Evolutionary conservation across 2,329 filamentous ascomycete genomes (phyloP).

Genomic region (Phialophora chinensis): DNA sequence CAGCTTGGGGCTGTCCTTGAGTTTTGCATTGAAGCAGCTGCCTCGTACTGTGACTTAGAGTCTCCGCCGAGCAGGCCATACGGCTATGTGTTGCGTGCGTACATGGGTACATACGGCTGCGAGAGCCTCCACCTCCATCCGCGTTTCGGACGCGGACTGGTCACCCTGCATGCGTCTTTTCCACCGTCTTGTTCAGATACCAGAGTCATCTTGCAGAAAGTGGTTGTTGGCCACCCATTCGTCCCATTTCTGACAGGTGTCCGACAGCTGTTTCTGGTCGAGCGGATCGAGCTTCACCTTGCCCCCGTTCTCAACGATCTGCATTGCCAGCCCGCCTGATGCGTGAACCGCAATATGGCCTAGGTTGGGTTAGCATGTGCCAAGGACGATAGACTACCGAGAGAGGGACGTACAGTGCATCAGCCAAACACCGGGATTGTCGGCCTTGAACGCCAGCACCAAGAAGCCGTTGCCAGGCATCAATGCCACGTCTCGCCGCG

Average conservation of each 20-base stretch:
- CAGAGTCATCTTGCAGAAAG: constrained; percentile 1
- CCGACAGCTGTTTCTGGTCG: background rate
- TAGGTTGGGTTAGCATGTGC: background rate
- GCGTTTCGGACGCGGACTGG: background rate
- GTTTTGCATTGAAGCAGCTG: background rate
- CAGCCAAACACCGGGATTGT: constrained; percentile 64
- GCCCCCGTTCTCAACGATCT: constrained; percentile 54
- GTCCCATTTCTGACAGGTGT: constrained; percentile 16
- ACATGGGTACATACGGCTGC: background rate
- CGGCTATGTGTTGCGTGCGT: background rate
- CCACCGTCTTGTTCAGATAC: background rate
- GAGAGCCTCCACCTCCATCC: background rate
- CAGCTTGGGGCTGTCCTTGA: background rate
- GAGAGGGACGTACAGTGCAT: constrained; percentile 65
- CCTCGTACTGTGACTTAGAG: background rate
- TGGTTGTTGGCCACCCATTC: constrained; percentile 7
- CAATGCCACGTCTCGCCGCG: constrained; percentile 71
- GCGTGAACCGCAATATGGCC: constrained; percentile 77
- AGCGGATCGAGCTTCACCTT: background rate
- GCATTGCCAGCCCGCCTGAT: constrained; percentile 63
- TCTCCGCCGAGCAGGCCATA: background rate
- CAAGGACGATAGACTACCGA: background rate
- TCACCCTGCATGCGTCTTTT: background rate
- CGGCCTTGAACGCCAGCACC: constrained; percentile 60
- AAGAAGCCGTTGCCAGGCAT: constrained; percentile 69